Evolutionary conservation across 2,329 filamentous ascomycete genomes (phyloP).

Genomic region (Penicillium frequentans): DNA sequence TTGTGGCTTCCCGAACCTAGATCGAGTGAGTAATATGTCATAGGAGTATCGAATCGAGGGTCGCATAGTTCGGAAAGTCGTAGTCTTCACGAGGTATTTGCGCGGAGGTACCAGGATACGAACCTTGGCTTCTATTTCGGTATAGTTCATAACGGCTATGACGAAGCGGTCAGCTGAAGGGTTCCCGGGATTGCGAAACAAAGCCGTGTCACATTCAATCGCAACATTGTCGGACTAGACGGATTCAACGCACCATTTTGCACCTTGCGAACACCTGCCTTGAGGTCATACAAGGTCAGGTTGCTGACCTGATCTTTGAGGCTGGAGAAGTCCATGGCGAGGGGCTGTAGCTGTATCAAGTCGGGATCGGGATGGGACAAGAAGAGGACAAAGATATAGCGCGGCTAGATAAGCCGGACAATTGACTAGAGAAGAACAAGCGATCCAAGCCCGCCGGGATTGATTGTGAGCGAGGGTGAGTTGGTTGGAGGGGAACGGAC

Average conservation of each 20-base stretch:
- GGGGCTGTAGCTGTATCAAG: conserved; percentile 11
- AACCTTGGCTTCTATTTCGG: conserved; percentile 80
- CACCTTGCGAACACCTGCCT: conserved; percentile 90
- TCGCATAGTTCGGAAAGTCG: not conserved
- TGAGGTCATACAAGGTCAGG: conserved; percentile 91
- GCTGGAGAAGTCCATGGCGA: conserved; percentile 78
- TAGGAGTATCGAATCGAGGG: not conserved
- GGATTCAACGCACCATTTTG: conserved; percentile 78
- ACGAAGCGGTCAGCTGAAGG: conserved; percentile 19
- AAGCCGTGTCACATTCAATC: conserved; percentile 1
- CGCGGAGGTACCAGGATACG: conserved; percentile 22
- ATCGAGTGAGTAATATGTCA: conserved; percentile 20
- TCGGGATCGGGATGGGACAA: conserved; percentile 4
- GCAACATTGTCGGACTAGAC: not conserved
- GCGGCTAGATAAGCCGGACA: conserved; percentile 3
- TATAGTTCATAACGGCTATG: conserved; percentile 94
- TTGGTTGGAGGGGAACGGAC: conserved; percentile 17
- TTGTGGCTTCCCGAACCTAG: conserved; percentile 94
- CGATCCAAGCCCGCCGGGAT: conserved; percentile 15
- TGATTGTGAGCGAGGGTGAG: conserved; percentile 15
- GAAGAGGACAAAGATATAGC: not conserved
- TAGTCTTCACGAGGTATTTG: not conserved
- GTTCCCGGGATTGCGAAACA: conserved; percentile 4
- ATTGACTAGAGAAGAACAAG: conserved; percentile 12
- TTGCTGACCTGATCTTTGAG: conserved; percentile 86